Evolutionary conservation across 2,329 filamentous ascomycete species (phyloP).

Genomic region (Tolypocladium guangdongense): DNA sequence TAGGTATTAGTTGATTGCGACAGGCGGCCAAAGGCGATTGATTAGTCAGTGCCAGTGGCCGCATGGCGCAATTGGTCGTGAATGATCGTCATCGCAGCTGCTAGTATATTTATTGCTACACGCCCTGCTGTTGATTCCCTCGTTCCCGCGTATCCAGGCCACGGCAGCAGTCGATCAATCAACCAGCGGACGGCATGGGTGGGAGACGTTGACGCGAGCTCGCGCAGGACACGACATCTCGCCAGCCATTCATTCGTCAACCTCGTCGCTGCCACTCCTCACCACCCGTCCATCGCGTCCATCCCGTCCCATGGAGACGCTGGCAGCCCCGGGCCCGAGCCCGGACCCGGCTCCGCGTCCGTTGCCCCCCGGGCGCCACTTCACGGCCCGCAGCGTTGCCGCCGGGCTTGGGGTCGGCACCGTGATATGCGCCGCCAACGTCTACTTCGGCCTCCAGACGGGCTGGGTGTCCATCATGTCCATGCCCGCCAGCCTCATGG

Average conservation of each 20-base stretch:
- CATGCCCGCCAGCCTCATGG: conserved; percentile 90
- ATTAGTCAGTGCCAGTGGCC: neutral
- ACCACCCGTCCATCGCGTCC: neutral
- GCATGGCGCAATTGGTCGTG: neutral
- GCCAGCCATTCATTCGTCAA: neutral
- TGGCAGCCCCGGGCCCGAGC: neutral
- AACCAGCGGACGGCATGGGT: neutral
- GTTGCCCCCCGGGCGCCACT: conserved; percentile 47
- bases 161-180: neutral
- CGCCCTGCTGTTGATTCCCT: neutral
- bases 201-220: neutral
- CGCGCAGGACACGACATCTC: neutral
- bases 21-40: neutral
- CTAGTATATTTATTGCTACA: neutral
- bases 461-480: conserved; percentile 71
- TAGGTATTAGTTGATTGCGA: neutral
- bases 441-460: conserved; percentile 96
- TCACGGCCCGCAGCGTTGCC: conserved; percentile 70
- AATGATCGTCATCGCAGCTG: neutral
- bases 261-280: neutral
- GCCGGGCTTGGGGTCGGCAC: conserved; percentile 78
- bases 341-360: conserved; percentile 10
- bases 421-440: conserved; percentile 92
- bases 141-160: neutral
- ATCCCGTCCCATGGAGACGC: neutral